Base-by-base conservation (phyloP, 2,329 filamentous ascomycete species). In the Alternaria gansuensis region DNA sequence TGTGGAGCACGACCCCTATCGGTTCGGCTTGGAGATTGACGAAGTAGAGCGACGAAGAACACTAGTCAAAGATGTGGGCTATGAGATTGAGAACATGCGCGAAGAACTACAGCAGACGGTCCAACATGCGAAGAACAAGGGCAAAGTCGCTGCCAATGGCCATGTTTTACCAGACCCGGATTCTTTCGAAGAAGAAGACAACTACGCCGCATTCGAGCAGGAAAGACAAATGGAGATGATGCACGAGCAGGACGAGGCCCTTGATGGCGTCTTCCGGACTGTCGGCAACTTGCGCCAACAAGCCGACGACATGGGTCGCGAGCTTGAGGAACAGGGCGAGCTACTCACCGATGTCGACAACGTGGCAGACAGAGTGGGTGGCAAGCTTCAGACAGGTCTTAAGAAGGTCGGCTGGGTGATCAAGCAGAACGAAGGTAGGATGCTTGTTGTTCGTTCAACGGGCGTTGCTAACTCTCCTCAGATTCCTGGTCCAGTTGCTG, bases 261-360 rank as follows among this genome's bases (percentile, higher is more conserved):
- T 99, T 2, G 94, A 98, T 75, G 91, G 91, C 14, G 94, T 99
- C 45, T 97, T 96, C 75, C 87, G 89, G 66, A 98, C 94, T 1
- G 95, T 99, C 24, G 94, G 93, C 2, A 97, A 93, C 75, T 80
- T 99, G 74, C 84, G 94, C 55, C 85, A 90, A 74, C 95, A 98
- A 83, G 96, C 95, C 2, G 89, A 96, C 78, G 91, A 93, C 69
- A 99, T 99, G 94, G 94, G 95, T 1, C 84, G 94, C 57, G 95
- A 99, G 81, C 83, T 99, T 44, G 96, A 97, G 79, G 95, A 99
- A 81, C 95, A 99, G 83, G 85, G 85, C 23, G 91, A 93, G 77
- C 90, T 98, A 85, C 83, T 99, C 57, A 89, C 95, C 63, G 88
- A 91, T 51, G 90, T 96, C 39, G 94, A 98, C 78, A 85, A 84